Percentiles rank a stretch among this genome's conserved stretches.
phyloP scores from a whole-genome alignment of 129 eudicot species.

The Kitagawia praeruptora region DNA sequence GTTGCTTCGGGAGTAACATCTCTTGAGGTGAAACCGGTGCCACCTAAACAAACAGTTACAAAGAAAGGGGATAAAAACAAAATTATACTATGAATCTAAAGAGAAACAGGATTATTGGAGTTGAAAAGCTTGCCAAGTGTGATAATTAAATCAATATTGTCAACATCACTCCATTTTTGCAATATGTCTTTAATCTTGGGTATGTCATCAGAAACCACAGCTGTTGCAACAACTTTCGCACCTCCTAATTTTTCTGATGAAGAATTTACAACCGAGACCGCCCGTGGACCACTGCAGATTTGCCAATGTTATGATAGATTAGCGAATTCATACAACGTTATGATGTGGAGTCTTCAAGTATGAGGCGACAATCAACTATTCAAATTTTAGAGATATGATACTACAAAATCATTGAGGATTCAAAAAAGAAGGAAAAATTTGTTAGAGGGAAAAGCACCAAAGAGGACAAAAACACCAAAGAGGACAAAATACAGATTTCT shows the following conservation, averaged over 20 bases:
- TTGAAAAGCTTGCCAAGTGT: slow-evolving; percentile 62
- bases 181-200: slow-evolving; percentile 54
- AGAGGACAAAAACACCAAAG: not conserved
- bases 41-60: slow-evolving; percentile 43
- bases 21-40: slow-evolving; percentile 92
- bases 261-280: slow-evolving; percentile 75
- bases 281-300: slow-evolving; percentile 82
- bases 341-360: not conserved
- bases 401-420: not conserved
- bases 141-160: slow-evolving; percentile 75
- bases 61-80: not conserved
- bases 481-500: not conserved
- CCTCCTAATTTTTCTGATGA: slow-evolving; percentile 81
- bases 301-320: no score
- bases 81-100: not conserved
- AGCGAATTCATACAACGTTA: not conserved
- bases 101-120: slow-evolving; percentile 5
- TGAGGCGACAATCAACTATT: not conserved
- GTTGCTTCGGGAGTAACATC: slow-evolving; percentile 99
- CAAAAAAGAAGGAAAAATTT: no score
- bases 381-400: not conserved
- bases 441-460: not conserved
- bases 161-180: slow-evolving; percentile 81
- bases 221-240: slow-evolving; percentile 71
- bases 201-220: slow-evolving; percentile 85